Base-by-base conservation (phyloP, 1,139 yeast species). In the Petasospora fabianii region DNA sequence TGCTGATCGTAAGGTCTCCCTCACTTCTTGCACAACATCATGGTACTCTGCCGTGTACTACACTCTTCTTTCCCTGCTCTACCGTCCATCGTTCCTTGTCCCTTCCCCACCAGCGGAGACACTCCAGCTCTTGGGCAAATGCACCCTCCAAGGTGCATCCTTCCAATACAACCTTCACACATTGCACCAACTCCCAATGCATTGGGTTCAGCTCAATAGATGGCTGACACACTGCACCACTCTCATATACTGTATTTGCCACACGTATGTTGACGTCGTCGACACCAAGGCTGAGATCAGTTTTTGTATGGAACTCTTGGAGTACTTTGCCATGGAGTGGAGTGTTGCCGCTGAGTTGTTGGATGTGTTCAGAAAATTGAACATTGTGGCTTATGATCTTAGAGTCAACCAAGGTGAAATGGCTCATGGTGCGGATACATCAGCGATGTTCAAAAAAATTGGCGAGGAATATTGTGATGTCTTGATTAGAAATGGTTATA, bases 11-110 rank as follows among this genome's bases (percentile, higher is more conserved):
- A 36, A 41, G 44, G 50, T 27, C 52, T 60, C 30, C 60, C 70
- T 1, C 61, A 66, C 51, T 3, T 68, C 67, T 39, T 68, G 65
- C 20, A 66, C 71, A 3, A 62, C 67, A 20, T 64, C 68, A 7
- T 73, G 77, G 77, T 60, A 68, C 35, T 61, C 67, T 3, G 66
- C 71, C 50, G 59, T 73, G 37, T 71, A 73, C 43, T 66, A 72
- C 34, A 72, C 71, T 34, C 50, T 71, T 35, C 59, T 70, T 27
- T 63, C 66, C 42, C 47, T 66, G 38, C 48, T 73, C 12, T 73
- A 71, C 48, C 60, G 73, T 34, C 78, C 79, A 3, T 72, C 77
- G 5, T 65, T 65, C 30, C 53, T 73, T 32, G 60, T 65, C 12
- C 75, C 77, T 2, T 56, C 58, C 12, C 76, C 77, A 3, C 52